These are phyloP conservation scores for Monocercomonoides exilis DNA, from an alignment of 78 protist species.

Conservation along the genomic window DNA sequence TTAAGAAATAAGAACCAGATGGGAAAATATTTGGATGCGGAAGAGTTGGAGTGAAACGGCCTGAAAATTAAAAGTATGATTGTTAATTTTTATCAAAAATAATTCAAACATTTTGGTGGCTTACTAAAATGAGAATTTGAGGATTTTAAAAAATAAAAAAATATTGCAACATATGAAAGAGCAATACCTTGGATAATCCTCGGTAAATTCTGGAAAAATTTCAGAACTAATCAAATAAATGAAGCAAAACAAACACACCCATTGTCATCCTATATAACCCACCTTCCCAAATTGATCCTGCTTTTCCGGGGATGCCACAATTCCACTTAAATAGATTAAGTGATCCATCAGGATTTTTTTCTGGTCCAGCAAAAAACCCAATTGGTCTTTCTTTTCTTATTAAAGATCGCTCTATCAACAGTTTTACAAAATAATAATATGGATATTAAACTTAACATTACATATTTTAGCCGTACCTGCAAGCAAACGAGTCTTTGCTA, in stretches of 20 bases:
- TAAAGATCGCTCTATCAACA: too few species aligned
- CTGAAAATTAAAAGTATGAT: too few species aligned
- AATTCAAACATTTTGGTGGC: conserved; percentile 71
- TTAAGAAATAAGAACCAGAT: neutral
- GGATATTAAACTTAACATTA: too few species aligned
- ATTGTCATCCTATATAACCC: neutral
- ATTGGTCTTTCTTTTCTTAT: conserved; percentile 46
- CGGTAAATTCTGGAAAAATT: conserved; percentile 60
- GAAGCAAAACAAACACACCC: neutral
- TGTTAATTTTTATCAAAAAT: too few species aligned
- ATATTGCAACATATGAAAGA: too few species aligned
- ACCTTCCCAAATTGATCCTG: conserved; percentile 2
- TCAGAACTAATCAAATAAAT: neutral
- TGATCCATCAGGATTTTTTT: neutral
- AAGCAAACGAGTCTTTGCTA: too few species aligned
- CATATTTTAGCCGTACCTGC: too few species aligned
- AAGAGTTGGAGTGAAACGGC: neutral
- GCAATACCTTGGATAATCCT: conserved; percentile 73
- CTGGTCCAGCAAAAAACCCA: conserved; percentile 16
- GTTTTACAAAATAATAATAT: too few species aligned
- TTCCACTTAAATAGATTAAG: conserved; percentile 36
- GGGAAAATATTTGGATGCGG: neutral
- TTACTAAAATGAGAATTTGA: conserved; percentile 16
- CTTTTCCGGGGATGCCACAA: conserved; percentile 27
- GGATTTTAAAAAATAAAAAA: neutral